Evolutionary conservation across 2,329 filamentous ascomycete species (phyloP), one percentile per base, ranked within the genome.

Genomic region (Pochonia chlamydosporia): DNA sequence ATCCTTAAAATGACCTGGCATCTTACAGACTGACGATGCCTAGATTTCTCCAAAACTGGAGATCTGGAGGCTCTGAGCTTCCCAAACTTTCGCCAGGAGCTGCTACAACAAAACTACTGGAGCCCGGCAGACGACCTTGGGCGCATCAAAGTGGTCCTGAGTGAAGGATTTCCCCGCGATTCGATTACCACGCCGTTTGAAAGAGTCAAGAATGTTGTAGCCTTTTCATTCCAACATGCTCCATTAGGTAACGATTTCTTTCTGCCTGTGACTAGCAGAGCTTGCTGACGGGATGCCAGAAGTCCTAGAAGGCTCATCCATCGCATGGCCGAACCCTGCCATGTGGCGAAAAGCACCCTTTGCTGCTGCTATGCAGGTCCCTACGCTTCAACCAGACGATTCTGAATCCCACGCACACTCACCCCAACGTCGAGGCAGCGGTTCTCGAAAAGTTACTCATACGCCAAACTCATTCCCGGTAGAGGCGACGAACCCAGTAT

Each of bases 171-270:
- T 49, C 71, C 75, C 9, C 71, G 81, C 31, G 72, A 77, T 49
- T 78, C 70, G 2, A 47, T 67, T 1, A 67, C 69, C 2, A 65
- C 70, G 36, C 77, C 80, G 0, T 80, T 87, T 53, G 82, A 88
- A 56, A 72, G 81, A 35, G 70, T 87, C 52, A 86, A 84, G 59
- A 88, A 91, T 57, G 66, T 89, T 39, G 78, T 90, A 21, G 78
- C 79, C 13, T 93, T 95, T 64, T 84, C 89, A 1, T 95, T 95
- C 57, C 87, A 93, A 59, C 87, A 93, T 70, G 89, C 87, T 28
- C 89, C 89, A 1, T 67, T 87, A 46, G 76, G 89, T 92, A 69
- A 54, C 14, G 31, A 7, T 6, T 18, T 23, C 5, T 28, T 25
- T 1, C 16, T 13, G 11, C 3, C 11, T 35, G 21, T 18, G 4